Base-by-base conservation (phyloP, 2,329 filamentous ascomycete genomes). In the Xylogone sp. region DNA sequence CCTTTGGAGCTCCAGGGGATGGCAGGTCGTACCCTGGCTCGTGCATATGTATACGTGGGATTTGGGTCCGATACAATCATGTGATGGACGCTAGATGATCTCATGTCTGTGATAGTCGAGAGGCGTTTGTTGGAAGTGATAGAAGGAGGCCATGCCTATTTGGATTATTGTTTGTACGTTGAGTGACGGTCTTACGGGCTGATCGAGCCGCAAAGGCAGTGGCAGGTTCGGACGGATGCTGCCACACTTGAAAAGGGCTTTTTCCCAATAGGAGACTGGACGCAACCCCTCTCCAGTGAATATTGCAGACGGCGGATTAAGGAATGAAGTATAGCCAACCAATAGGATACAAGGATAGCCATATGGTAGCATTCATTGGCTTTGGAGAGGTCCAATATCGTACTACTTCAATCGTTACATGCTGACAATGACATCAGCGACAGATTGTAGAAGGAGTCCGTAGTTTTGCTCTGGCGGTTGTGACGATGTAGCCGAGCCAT, bases 31-130 rank as follows among this genome's bases (percentile, higher is more conserved):
- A 48, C 42, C 46, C 46, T 42, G 42, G 46, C 46, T 42, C 31
- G 16, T 48, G 46, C 46, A 48, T 48, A 39, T 39, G 29, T 48
- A 20, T 39, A 22, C 29, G 34, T 39, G n/a, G 13, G 5, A 16
- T 18, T 39, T 39, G 34, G 34, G 34, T 16, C 34, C n/a, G 31
- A 39, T 21, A 21, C 18, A 48, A 39, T 48, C 46, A 48, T 48
- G 46, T 48, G 46, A 48, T 48, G 29, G n/a, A 27, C 13, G 46
- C 31, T 22, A 48, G n/a, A 48, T 48, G 10, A 39, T 42, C 18
- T 27, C 46, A 4, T 10, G 39, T 42, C 46, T 22, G 29, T 22
- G 20, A 18, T 3, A 21, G 31, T 48, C n/a, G 27, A 21, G 18
- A 42, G 46, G 5, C 18, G 44, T 24, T 24, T 46, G 43, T 42